phyloP scores from a whole-genome alignment of 768 basidiomycete genomes.

The Solioccasus polychromus region DNA sequence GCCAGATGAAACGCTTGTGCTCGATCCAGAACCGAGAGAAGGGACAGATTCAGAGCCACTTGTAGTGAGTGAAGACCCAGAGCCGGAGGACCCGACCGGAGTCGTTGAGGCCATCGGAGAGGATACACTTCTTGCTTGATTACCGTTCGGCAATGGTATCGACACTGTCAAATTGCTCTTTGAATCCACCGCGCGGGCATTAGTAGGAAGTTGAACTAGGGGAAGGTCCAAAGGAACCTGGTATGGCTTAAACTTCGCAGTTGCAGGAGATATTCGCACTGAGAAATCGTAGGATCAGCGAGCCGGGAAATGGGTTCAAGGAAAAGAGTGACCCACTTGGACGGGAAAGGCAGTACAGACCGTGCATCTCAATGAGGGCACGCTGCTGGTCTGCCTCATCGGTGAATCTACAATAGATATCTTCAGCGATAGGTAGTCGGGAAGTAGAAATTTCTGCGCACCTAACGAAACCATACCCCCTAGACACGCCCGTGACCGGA shows the following conservation, averaged over 20 bases:
- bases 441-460: conserved; percentile 31
- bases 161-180: conserved; percentile 46
- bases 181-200: conserved; percentile 25
- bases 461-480: conserved; percentile 94
- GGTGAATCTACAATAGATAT: conserved; percentile 58
- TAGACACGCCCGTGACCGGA: conserved; percentile 82
- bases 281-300: conserved; percentile 31
- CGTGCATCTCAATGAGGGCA: conserved; percentile 89
- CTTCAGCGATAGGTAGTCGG: conserved; percentile 6
- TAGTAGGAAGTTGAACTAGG: conserved; percentile 42
- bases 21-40: conserved; percentile 48
- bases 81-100: conserved; percentile 39
- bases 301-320: conserved; percentile 4
- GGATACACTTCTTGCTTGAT: conserved; percentile 63
- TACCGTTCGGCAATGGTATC: conserved; percentile 44
- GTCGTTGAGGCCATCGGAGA: conserved; percentile 54
- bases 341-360: conserved; percentile 82
- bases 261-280: conserved; percentile 92
- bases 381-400: conserved; percentile 88
- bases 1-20: conserved; percentile 48
- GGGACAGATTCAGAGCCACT: conserved; percentile 49
- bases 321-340: conserved; percentile 59
- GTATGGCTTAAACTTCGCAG: conserved; percentile 78
- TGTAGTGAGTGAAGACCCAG: conserved; percentile 45
- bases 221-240: conserved; percentile 44